Percentiles rank a stretch among this genome's conserved stretches.
Evolutionary conservation across 352 stramenopile genomes (phyloP).

Genomic region (Phytophthora sp.): DNA sequence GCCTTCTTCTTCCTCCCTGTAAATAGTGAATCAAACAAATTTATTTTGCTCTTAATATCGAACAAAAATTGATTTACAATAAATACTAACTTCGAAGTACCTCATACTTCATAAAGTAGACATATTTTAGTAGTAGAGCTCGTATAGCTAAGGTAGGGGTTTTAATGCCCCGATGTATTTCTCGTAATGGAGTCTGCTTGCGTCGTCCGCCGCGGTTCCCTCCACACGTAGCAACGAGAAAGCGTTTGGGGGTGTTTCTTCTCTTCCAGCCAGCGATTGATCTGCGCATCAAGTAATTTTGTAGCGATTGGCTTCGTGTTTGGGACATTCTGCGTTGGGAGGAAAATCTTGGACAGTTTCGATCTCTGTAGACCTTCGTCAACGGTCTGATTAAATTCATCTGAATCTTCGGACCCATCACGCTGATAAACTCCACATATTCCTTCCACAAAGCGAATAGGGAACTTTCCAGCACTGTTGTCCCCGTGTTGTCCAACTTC

Average conservation of each 20-base stretch:
- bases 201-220: neutral
- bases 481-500: neutral
- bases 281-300: neutral
- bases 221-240: neutral
- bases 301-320: conserved; percentile 5
- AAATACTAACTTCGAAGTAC: too few species aligned
- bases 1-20: too few species aligned
- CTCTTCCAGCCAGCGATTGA: neutral
- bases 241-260: neutral
- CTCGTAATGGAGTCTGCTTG: conserved; percentile 5
- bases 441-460: conserved; percentile 13
- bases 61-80: too few species aligned
- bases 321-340: conserved; percentile 1
- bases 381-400: conserved; percentile 3
- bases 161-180: conserved; percentile 7
- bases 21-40: too few species aligned
- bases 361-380: conserved; percentile 9
- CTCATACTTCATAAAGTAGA: too few species aligned
- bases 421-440: conserved; percentile 9
- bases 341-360: conserved; percentile 9
- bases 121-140: too few species aligned
- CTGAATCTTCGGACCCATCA: conserved; percentile 2
- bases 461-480: conserved; percentile 1
- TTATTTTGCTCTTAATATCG: too few species aligned
- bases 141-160: neutral